A percentile compares a stretch with the other conserved stretches of the same genome.
Conservation (phyloP, 192 early-diverging fungal species). For the Chytriomyces sp. region DNA sequence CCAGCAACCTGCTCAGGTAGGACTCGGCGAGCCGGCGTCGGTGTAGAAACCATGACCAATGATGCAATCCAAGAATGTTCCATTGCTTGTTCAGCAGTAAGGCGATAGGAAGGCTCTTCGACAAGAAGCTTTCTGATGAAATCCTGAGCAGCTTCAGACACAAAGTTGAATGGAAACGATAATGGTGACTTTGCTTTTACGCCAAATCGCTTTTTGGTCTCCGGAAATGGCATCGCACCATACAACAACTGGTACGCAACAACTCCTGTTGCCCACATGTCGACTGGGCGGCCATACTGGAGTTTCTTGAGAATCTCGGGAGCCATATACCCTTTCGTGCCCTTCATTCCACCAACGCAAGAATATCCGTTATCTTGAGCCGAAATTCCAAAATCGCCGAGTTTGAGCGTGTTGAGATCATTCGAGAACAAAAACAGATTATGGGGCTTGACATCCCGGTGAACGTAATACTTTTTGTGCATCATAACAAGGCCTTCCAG, state of each 20-base stretch:
- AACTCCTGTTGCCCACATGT: constrained; percentile 46
- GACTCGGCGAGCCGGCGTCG: background rate
- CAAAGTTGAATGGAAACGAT: constrained; percentile 2
- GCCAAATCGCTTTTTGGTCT: background rate
- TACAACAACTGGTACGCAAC: constrained; percentile 36
- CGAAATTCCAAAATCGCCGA: constrained; percentile 42
- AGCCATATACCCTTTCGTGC: constrained; percentile 32
- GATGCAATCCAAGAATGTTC: constrained; percentile 72
- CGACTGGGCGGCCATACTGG: constrained; percentile 44
- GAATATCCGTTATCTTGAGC: constrained; percentile 43
- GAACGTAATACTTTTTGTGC: constrained; percentile 34
- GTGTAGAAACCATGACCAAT: background rate
- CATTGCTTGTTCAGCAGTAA: constrained; percentile 76
- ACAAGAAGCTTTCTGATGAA: constrained; percentile 74
- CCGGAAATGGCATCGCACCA: constrained; percentile 34
- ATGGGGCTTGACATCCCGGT: constrained; percentile 45
- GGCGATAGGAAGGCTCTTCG: constrained; percentile 65
- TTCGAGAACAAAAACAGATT: constrained; percentile 39
- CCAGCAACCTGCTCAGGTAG: constrained; percentile 6
- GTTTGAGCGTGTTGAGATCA: constrained; percentile 35
- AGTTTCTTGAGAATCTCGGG: constrained; percentile 46
- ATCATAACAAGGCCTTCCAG: constrained; percentile 31
- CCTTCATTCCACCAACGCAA: constrained; percentile 30
- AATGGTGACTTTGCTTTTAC: background rate
- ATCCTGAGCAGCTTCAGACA: constrained; percentile 37